Evolutionary conservation across 306 rosid genomes (phyloP), one percentile per base, ranked within the genome.

Genomic region (Casuarina equisetifolia): DNA sequence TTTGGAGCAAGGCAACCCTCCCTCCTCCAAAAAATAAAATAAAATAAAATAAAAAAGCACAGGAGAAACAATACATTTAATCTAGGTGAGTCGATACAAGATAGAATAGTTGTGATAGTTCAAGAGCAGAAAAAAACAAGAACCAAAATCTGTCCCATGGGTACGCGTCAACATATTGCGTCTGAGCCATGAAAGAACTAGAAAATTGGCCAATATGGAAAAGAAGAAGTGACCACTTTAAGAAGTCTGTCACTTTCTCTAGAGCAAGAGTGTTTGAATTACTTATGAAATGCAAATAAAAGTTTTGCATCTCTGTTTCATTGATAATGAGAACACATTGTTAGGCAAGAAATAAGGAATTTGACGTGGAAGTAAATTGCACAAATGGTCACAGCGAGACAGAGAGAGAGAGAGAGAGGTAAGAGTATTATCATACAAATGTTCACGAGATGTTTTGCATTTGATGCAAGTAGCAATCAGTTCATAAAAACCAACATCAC

Each of bases 391-490:
- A 38, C 52, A 51, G 44, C 48, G 13, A 45, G 5, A 35, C 46
- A 25, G 6, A 36, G 68, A 55, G 38, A 20, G 55, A 44, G 51
- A 42, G 74, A 73, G 74, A 38, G 72, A 49, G 46, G 39, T 20
- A 63, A 17, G 76, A 82, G 80, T 39, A 64, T 39, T 64, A 82
- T 73, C 83, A 63, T 89, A 92, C 97, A 36, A 19, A 74, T 92
- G 96, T 68, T 84, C 90, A 46, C 83, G 68, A 75, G 46, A 3
- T 9, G 74, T 10, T 1, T 71, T 77, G 92, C 97, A 90, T 69
- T 83, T 81, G 17, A 55, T 36, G 80, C 96, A 92, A 70, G 85
- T 77, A 19, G 49, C 80, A 74, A 81, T 68, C 62, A 62, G 16
- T 42, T 89, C 90, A 7, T 20, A 16, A 66, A 20, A 76, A 42